Conservation (phyloP, 2,329 filamentous ascomycete genomes). For the Byssochlamys sp. region DNA sequence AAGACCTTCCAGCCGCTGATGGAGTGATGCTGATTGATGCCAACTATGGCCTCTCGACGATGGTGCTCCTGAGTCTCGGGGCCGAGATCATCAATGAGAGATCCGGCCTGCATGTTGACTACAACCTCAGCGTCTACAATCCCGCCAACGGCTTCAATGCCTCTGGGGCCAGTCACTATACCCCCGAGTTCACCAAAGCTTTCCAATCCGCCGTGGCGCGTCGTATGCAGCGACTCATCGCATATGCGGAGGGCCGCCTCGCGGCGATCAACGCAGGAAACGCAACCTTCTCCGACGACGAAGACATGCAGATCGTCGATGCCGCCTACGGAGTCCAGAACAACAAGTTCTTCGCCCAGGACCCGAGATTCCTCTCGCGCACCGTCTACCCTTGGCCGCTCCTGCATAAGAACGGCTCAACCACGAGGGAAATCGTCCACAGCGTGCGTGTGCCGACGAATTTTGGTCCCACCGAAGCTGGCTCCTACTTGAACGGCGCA, state of each 20-base stretch:
- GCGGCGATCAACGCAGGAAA: constrained; percentile 7
- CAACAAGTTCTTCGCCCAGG: constrained; percentile 14
- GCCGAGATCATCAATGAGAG: constrained; percentile 8
- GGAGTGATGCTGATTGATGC: constrained; percentile 9
- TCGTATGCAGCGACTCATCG: constrained; percentile 4
- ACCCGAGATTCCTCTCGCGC: constrained; percentile 9
- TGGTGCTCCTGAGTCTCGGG: constrained; percentile 9
- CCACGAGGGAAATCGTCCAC: constrained; percentile 9
- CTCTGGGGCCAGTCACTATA: not conserved
- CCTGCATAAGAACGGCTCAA: constrained; percentile 11
- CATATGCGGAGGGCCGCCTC: constrained; percentile 5
- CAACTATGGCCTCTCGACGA: constrained; percentile 11
- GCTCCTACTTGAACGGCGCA: not conserved
- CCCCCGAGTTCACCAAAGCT: not conserved
- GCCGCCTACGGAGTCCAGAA: constrained; percentile 8
- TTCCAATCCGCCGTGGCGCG: not conserved
- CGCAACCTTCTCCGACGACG: constrained; percentile 9
- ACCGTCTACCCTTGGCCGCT: constrained; percentile 12
- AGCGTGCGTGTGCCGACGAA: constrained; percentile 7
- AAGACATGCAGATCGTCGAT: constrained; percentile 10
- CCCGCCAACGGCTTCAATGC: constrained; percentile 8
- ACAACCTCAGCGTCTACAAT: constrained; percentile 6
- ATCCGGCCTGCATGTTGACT: constrained; percentile 4
- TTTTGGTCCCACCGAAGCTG: not conserved
- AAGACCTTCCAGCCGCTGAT: constrained; percentile 7